phyloP scores from a whole-genome alignment of 2,329 filamentous ascomycete genomes.

The Epichloe gansuensis region DNA sequence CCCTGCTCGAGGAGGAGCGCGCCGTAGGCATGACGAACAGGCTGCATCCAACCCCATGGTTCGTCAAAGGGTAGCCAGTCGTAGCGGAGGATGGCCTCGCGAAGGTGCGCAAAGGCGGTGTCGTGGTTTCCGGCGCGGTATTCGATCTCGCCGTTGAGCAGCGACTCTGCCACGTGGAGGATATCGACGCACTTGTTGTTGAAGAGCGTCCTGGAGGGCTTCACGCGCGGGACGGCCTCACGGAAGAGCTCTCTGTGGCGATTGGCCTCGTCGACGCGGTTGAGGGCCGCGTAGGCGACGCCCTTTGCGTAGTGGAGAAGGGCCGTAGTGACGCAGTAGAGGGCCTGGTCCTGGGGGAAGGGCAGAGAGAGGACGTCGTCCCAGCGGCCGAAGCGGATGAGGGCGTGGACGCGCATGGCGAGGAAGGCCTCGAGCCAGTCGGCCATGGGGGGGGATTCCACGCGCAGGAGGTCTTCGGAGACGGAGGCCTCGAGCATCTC shows the following conservation, averaged over 20 bases:
- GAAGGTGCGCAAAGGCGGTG: slow-evolving; percentile 45
- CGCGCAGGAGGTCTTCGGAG: slow-evolving; percentile 48
- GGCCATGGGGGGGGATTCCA: slow-evolving; percentile 60
- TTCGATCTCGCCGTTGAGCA: slow-evolving; percentile 62
- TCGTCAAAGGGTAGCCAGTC: slow-evolving; percentile 57
- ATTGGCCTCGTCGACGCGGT: slow-evolving; percentile 40
- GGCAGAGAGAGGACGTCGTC: slow-evolving; percentile 44
- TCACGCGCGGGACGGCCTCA: slow-evolving; percentile 38
- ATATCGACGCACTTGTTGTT: slow-evolving; percentile 38
- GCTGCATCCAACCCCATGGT: slow-evolving; percentile 73
- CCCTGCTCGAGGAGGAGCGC: slow-evolving; percentile 57
- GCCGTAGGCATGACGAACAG: slow-evolving; percentile 56
- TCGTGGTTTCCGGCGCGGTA: slow-evolving; percentile 51
- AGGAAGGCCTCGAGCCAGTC: slow-evolving; percentile 66
- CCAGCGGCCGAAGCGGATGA: slow-evolving; percentile 65
- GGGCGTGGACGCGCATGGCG: slow-evolving; percentile 52
- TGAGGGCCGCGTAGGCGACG: slow-evolving; percentile 49
- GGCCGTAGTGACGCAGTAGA: slow-evolving; percentile 60
- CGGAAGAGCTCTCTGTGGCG: slow-evolving; percentile 37
- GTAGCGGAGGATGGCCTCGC: slow-evolving; percentile 43
- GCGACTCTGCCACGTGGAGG: slow-evolving; percentile 47
- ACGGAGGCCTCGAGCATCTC: slow-evolving; percentile 46
- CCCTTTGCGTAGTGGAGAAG: slow-evolving; percentile 56
- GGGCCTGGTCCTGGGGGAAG: slow-evolving; percentile 41
- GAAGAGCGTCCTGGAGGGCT: slow-evolving; percentile 39